phyloP scores from a whole-genome alignment of 1,284 basidiomycete genomes.

The Mycena sp. region DNA sequence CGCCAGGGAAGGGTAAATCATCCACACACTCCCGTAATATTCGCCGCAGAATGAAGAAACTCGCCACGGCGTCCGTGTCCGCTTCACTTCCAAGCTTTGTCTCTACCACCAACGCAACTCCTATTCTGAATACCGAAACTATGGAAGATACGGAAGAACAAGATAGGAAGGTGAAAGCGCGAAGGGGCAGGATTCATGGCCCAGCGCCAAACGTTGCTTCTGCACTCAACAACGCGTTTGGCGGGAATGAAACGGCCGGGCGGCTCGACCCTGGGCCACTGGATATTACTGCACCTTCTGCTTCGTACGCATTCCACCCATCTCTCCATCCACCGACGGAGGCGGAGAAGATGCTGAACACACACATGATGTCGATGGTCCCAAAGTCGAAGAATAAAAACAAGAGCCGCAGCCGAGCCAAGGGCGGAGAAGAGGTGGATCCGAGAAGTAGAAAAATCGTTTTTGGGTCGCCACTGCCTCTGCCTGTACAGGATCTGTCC shows the following conservation, averaged over 20 bases:
- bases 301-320: conserved; percentile 15
- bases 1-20: conserved; percentile 72
- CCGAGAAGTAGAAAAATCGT: conserved; percentile 25
- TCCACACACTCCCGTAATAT: conserved; percentile 74
- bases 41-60: conserved; percentile 63
- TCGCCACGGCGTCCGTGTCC: background rate
- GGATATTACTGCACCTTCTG: background rate
- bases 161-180: conserved; percentile 2
- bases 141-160: no score
- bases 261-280: conserved; percentile 24
- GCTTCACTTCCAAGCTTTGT: conserved; percentile 20
- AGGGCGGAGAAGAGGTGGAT: conserved; percentile 5
- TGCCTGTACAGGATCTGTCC: background rate
- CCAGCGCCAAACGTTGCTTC: conserved; percentile 32
- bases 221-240: conserved; percentile 35
- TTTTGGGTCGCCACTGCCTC: conserved; percentile 19
- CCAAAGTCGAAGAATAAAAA: conserved; percentile 32
- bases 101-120: conserved; percentile 23
- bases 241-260: conserved; percentile 24
- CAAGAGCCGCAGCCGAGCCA: conserved; percentile 17
- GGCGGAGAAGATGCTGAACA: conserved; percentile 20
- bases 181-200: conserved; percentile 14
- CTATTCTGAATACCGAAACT: background rate
- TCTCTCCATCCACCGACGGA: conserved; percentile 16
- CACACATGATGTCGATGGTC: conserved; percentile 32